Evolutionary conservation across 2,329 filamentous ascomycete genomes (phyloP), one percentile per base, ranked within the genome.

Genomic region (Cytospora chrysosperma): DNA sequence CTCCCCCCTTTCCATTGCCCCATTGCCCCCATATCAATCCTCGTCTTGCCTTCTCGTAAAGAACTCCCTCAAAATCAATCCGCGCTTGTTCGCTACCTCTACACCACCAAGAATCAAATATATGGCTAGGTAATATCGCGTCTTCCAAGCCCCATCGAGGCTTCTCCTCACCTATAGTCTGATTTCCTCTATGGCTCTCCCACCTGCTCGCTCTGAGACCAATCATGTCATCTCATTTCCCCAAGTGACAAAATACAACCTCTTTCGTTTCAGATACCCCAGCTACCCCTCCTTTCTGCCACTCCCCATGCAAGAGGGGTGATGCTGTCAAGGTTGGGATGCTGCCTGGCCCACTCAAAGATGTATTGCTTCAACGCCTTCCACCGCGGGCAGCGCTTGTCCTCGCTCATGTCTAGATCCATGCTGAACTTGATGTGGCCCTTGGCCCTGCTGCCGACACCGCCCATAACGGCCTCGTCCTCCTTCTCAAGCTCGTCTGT

Each of bases 301-400:
- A 90, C 85, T 15, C 89, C 90, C 89, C 89, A 92, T 5, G 85
- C 84, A 67, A 85, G 76, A 3, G 84, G 80, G 60, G 82, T 81
- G 67, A 85, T 80, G 62, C 81, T 79, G 68, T 86, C 82, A 75
- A 95, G 86, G 66, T 86, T 83, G 6, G 93, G 92, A 73, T 96
- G 91, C 75, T 97, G 93, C 62, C 89, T 83, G 27, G 90, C 93
- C 94, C 94, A 98, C 74, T 97, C 93, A 43, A 83, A 82, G 47
- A 98, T 90, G 74, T 98, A 98, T 49, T 88, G 73, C 71, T 88
- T 89, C 51, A 98, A 79, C 1, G 94, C 94, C 71, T 84, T 87
- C 94, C 94, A 98, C 59, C 94, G 84, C 60, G 88, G 80, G 62
- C 81, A 81, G 55, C 90, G 90, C 65, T 79, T 75, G 56, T 82